Evolutionary conservation across 306 rosid species (phyloP).

Genomic region (Cucumis hystrix): DNA sequence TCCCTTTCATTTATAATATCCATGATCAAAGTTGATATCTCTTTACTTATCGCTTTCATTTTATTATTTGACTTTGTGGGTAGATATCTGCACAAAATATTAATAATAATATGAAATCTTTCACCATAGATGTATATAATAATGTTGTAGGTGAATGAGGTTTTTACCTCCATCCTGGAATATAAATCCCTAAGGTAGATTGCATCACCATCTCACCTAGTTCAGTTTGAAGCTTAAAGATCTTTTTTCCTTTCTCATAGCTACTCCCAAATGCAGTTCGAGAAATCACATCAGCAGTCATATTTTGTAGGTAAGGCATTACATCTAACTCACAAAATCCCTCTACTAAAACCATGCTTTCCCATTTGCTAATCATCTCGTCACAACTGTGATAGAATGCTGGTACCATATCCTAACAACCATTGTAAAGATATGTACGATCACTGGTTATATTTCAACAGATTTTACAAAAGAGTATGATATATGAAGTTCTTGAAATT

Average conservation of each 20-base stretch:
- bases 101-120: neutral
- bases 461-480: no score
- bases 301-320: neutral
- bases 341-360: neutral
- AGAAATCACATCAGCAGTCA: neutral
- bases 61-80: neutral
- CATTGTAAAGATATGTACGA: neutral
- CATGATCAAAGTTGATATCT: conserved; percentile 1
- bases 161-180: conserved; percentile 32
- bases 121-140: no score
- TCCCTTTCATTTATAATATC: conserved; percentile 19
- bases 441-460: no score
- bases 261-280: neutral
- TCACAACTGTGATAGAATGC: neutral
- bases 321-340: neutral
- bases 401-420: neutral
- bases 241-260: neutral
- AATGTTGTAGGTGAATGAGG: no score
- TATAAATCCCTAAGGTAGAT: neutral
- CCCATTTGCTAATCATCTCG: neutral
- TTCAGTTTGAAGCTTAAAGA: neutral
- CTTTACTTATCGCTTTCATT: neutral
- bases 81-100: conserved; percentile 7
- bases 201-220: neutral
- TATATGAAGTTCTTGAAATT: no score